These are phyloP conservation scores for Pseudonitzschia delicatissima DNA, from an alignment of 108 stramenopile species.

Conservation along the genomic window DNA sequence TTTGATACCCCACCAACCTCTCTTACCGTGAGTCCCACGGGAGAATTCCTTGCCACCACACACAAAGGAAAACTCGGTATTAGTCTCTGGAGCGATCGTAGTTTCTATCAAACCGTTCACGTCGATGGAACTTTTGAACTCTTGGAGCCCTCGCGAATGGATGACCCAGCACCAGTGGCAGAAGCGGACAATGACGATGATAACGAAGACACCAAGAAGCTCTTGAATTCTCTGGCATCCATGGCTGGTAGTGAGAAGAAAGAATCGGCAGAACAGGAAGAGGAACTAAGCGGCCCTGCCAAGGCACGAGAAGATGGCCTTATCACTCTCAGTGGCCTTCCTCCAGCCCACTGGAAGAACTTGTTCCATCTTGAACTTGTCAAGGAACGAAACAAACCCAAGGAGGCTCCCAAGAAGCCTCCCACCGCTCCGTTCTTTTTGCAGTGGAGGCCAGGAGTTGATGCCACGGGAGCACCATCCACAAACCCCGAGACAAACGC, in stretches of 20 bases:
- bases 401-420: conserved; percentile 90
- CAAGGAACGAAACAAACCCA: conserved; percentile 93
- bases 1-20: conserved; percentile 85
- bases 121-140: conserved; percentile 60
- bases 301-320: conserved; percentile 62
- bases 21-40: conserved; percentile 87
- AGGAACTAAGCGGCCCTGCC: conserved; percentile 19
- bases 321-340: conserved; percentile 88
- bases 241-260: neutral
- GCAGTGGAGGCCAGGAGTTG: conserved; percentile 73
- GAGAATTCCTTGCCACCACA: conserved; percentile 95
- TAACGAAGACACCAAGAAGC: conserved; percentile 30
- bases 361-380: conserved; percentile 94
- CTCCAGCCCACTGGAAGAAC: conserved; percentile 95
- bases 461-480: conserved; percentile 32
- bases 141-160: conserved; percentile 70
- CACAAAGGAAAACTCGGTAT: conserved; percentile 84
- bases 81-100: conserved; percentile 92
- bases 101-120: conserved; percentile 85
- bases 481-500: conserved; percentile 20
- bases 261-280: conserved; percentile 14
- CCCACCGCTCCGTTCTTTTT: conserved; percentile 96
- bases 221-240: conserved; percentile 10
- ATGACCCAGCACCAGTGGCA: conserved; percentile 84
- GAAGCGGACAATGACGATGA: conserved; percentile 56